Evolutionary conservation across 2,329 filamentous ascomycete species (phyloP).

Genomic region (Calonectria fujianensis): DNA sequence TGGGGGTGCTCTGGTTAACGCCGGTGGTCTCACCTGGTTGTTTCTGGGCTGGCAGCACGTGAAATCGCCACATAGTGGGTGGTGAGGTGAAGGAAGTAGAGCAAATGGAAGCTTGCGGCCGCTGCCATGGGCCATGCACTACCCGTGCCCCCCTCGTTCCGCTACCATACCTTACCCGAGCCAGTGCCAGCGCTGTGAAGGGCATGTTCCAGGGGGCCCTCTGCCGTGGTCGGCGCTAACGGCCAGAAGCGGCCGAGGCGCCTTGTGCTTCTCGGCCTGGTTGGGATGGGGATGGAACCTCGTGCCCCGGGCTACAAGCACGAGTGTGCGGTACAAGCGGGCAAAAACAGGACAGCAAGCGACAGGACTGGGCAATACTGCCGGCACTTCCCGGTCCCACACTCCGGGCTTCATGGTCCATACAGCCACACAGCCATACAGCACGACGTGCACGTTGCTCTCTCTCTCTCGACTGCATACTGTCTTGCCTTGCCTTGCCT

Average conservation of each 20-base stretch:
- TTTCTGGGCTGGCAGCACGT: constrained; percentile 54
- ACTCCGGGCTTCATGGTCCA: constrained; percentile 19
- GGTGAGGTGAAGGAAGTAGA: constrained; percentile 34
- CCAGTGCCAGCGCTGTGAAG: constrained; percentile 16
- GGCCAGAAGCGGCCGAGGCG: constrained; percentile 44
- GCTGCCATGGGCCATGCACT: constrained; percentile 18
- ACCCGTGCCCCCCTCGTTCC: constrained; percentile 21
- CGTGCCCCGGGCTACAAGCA: constrained; percentile 10
- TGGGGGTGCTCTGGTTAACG: constrained; percentile 48
- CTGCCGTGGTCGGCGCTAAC: constrained; percentile 43
- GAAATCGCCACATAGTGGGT: constrained; percentile 55
- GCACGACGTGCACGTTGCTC: neutral
- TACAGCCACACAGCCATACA: neutral
- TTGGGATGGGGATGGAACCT: constrained; percentile 16
- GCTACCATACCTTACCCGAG: constrained; percentile 15
- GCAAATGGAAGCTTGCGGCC: constrained; percentile 42
- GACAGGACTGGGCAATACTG: constrained; percentile 27
- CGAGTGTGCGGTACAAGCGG: neutral
- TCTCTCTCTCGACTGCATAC: neutral
- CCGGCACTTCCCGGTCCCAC: constrained; percentile 46
- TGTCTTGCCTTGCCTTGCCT: constrained; percentile 6
- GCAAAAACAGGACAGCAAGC: constrained; percentile 8
- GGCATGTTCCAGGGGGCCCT: constrained; percentile 26
- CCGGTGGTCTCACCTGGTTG: constrained; percentile 53
- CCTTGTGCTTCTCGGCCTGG: constrained; percentile 30